Conservation (phyloP, 2,329 filamentous ascomycete genomes). For the Aspergillus tamarii region DNA sequence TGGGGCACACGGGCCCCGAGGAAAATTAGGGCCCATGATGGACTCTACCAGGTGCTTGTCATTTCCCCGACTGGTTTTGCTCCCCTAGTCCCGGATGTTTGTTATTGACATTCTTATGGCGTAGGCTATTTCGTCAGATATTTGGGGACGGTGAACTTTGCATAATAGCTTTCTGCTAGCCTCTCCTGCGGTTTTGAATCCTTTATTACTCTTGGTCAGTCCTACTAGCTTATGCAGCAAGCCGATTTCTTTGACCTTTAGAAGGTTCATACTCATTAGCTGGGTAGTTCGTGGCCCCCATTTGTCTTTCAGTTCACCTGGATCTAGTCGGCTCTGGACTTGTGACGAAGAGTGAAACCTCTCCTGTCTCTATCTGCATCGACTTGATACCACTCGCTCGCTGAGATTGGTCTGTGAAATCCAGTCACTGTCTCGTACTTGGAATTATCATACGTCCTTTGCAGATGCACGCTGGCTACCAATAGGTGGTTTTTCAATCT, state of each 20-base stretch:
- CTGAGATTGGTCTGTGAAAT: conserved; percentile 22
- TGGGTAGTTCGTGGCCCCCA: conserved; percentile 40
- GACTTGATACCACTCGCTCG: conserved; percentile 17
- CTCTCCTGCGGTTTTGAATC: conserved; percentile 27
- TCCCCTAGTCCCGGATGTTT: conserved; percentile 29
- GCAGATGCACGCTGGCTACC: conserved; percentile 24
- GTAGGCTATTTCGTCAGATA: conserved; percentile 27
- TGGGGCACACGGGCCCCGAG: conserved; percentile 28
- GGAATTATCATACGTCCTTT: conserved; percentile 12
- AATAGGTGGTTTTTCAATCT: conserved; percentile 23
- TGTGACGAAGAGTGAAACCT: conserved; percentile 27
- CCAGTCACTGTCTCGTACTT: conserved; percentile 14
- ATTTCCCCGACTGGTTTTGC: conserved; percentile 27
- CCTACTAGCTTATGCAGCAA: conserved; percentile 35
- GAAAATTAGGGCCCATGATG: conserved; percentile 29
- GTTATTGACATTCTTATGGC: conserved; percentile 37
- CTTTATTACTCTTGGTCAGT: conserved; percentile 32
- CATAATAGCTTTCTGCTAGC: conserved; percentile 34
- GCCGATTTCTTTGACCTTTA: conserved; percentile 25
- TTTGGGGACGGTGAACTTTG: conserved; percentile 26
- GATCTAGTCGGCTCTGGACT: conserved; percentile 35
- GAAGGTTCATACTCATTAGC: conserved; percentile 41
- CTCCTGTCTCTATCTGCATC: conserved; percentile 24
- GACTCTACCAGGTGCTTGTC: conserved; percentile 28
- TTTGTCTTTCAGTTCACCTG: conserved; percentile 34